Percentiles rank a stretch among this genome's conserved stretches.
Conservation (phyloP, 208 protist species). For the Leishmania guyanensis region DNA sequence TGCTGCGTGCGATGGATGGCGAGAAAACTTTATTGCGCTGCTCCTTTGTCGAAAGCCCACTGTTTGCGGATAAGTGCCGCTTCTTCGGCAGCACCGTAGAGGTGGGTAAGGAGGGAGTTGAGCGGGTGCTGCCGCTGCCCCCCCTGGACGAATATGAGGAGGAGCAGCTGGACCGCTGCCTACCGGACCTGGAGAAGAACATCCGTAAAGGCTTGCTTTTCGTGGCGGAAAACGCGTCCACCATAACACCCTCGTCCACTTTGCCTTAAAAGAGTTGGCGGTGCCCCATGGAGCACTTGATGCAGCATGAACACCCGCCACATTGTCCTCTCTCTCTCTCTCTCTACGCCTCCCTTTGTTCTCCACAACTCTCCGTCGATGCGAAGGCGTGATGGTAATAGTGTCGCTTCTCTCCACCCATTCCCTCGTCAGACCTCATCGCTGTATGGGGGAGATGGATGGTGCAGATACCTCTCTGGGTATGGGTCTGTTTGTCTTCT, state of each 20-base stretch:
- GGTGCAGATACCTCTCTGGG: no score
- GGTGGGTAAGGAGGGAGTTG: constrained; percentile 79
- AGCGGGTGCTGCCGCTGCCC: constrained; percentile 58
- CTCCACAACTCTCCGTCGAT: background rate
- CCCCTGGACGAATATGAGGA: constrained; percentile 62
- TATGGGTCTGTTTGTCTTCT: background rate
- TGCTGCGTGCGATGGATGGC: constrained; percentile 69
- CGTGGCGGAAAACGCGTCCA: constrained; percentile 9
- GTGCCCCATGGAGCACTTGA: background rate
- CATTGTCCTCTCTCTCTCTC: background rate
- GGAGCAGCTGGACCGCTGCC: constrained; percentile 73
- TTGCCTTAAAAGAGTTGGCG: background rate
- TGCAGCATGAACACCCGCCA: background rate
- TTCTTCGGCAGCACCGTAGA: constrained; percentile 84
- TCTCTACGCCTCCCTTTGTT: background rate
- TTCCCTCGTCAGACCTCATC: no score
- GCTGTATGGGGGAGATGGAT: no score
- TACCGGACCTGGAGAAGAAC: constrained; percentile 85
- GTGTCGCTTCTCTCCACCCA: background rate
- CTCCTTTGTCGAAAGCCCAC: constrained; percentile 63
- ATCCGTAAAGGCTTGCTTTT: constrained; percentile 88
- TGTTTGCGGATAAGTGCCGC: constrained; percentile 37
- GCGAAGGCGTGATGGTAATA: background rate
- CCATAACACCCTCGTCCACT: background rate
- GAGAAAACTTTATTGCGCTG: constrained; percentile 59